Evolutionary conservation across 2,329 filamentous ascomycete genomes (phyloP), one percentile per base, ranked within the genome.

Genomic region (Alternaria atra): DNA sequence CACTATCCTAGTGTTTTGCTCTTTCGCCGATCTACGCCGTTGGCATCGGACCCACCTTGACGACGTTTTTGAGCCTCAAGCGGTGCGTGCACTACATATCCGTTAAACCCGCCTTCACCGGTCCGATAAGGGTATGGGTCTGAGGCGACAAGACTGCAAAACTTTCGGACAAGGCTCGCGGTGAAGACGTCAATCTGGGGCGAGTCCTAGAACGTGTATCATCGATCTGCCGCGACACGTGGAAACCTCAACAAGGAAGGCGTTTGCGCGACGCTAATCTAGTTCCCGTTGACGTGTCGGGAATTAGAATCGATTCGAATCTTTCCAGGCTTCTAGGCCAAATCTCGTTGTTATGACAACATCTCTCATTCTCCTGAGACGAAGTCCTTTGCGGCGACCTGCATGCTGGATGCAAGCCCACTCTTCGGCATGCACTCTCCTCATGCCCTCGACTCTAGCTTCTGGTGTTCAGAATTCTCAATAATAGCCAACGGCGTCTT

Each of bases 1-100:
- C 44, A 44, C 27, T 60, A 52, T 47, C 58, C 52, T 60, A 54
- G 63, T 67, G 61, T 56, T 70, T 69, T 67, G 61, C 56, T 64
- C 53, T 61, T 69, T 71, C 60, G 69, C 69, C 69, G 69, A 70
- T 64, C 40, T 63, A 54, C 56, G 64, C 69, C 69, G 69, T 54
- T 55, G 50, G 50, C 13, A 58, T 40, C 27, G 42, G 66, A 64
- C 61, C 68, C 66, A 65, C 63, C 58, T 40, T 44, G 13, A 57
- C 60, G 44, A 64, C 60, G 35, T 52, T 63, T 63, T 61, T 62
- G 59, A 67, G 32, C 46, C 58, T 52, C 42, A 52, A 44, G 34
- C 20, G 57, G 57, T 32, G 4, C 23, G 52, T 56, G 46, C 47
- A 8, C 27, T 30, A 29, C 48, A 59, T 48, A 39, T 27, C 61